Conservation (phyloP, 352 stramenopile genomes). For the Pythium phragmitis region DNA sequence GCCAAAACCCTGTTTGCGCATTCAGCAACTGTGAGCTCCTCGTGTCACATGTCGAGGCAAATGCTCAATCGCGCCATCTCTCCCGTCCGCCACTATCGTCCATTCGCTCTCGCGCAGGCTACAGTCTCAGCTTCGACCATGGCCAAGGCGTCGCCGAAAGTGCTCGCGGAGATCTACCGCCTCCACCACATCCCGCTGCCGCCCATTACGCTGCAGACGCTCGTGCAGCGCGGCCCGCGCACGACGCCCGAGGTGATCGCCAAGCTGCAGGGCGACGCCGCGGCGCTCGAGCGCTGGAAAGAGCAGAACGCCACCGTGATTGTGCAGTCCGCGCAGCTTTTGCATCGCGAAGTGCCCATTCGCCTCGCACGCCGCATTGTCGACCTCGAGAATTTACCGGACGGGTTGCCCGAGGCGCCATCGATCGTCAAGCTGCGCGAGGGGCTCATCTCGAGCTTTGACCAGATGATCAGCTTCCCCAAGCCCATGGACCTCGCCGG, state of each 20-base stretch:
- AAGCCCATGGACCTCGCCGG: conserved; percentile 52
- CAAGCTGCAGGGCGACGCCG: conserved; percentile 50
- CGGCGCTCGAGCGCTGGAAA: conserved; percentile 53
- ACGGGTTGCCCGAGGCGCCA: conserved; percentile 53
- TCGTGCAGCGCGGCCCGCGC: conserved; percentile 64
- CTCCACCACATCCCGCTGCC: conserved; percentile 79
- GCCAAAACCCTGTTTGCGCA: conserved; percentile 39
- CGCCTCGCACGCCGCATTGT: conserved; percentile 78
- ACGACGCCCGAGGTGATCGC: conserved; percentile 45
- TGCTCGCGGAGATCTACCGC: conserved; percentile 80
- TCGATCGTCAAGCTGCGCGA: conserved; percentile 66
- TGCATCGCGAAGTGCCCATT: conserved; percentile 81
- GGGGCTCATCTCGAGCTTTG: conserved; percentile 68
- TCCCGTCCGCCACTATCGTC: neutral
- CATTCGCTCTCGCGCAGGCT: neutral
- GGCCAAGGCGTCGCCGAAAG: conserved; percentile 50
- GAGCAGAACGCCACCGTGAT: conserved; percentile 67
- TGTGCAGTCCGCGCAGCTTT: conserved; percentile 72
- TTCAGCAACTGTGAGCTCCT: conserved; percentile 20
- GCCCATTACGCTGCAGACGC: conserved; percentile 75
- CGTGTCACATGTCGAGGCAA: conserved; percentile 11
- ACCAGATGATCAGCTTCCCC: conserved; percentile 56
- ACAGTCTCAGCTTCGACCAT: conserved; percentile 10
- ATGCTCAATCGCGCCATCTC: conserved; percentile 21
- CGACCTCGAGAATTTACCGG: conserved; percentile 79